Evolutionary conservation across 305 asterid genomes (phyloP).

Genomic region (Fraxinus dipetala): DNA sequence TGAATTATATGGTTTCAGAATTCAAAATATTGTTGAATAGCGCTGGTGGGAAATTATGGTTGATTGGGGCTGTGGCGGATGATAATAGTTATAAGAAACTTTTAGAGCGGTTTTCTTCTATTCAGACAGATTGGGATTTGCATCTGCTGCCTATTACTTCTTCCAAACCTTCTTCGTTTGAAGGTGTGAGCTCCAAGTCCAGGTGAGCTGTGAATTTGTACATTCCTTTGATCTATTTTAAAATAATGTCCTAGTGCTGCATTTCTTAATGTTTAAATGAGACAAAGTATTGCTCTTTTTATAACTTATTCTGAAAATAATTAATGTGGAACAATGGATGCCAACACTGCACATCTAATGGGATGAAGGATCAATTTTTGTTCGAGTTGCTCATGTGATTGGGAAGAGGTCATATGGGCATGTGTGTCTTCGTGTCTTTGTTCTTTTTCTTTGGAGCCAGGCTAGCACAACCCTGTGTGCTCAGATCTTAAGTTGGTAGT

Average conservation of each 20-base stretch:
- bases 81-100: constrained; percentile 56
- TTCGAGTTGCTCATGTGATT: neutral
- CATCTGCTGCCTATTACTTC: constrained; percentile 73
- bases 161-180: constrained; percentile 35
- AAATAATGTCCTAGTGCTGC: constrained; percentile 21
- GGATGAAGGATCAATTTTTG: neutral
- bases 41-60: constrained; percentile 56
- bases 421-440: neutral
- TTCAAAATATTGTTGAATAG: constrained; percentile 51
- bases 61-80: constrained; percentile 59
- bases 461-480: neutral
- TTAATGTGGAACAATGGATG: neutral
- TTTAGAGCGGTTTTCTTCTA: constrained; percentile 49
- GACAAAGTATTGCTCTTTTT: constrained; percentile 24
- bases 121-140: constrained; percentile 74
- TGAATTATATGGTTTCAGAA: constrained; percentile 40
- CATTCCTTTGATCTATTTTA: constrained; percentile 2
- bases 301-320: neutral
- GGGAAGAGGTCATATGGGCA: neutral
- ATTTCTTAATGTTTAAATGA: constrained; percentile 15
- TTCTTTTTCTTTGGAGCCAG: neutral
- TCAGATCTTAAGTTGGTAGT: neutral
- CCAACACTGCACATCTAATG: neutral
- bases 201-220: constrained; percentile 41
- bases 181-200: constrained; percentile 56